Conservation (phyloP, 805 yeast species). For the Brettanomyces sp. region DNA sequence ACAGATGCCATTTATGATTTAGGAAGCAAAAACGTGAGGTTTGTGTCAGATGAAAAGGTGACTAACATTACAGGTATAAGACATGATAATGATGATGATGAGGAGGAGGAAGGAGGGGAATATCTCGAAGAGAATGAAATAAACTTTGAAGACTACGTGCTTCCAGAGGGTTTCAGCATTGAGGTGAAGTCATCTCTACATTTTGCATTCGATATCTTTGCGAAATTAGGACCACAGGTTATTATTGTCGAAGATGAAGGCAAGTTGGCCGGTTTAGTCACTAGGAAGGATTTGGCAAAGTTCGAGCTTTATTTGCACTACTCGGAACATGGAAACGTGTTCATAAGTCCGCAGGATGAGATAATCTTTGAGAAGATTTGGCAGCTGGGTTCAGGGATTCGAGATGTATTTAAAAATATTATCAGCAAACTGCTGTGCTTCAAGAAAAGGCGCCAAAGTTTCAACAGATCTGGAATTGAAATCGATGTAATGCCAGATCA, state of each 20-base stretch:
- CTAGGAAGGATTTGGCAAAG: constrained; percentile 73
- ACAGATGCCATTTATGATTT: not conserved
- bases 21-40: not conserved
- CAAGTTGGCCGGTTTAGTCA: constrained; percentile 59
- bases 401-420: not conserved
- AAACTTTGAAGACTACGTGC: constrained; percentile 28
- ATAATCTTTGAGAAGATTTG: constrained; percentile 11
- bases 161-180: constrained; percentile 55
- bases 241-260: constrained; percentile 61
- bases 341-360: constrained; percentile 15
- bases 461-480: too few species aligned
- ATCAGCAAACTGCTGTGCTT: not conserved
- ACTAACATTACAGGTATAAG: not conserved
- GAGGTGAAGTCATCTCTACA: constrained; percentile 46
- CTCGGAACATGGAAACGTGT: constrained; percentile 17
- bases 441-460: too few species aligned
- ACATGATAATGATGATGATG: not conserved
- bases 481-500: too few species aligned
- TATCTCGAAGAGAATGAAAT: constrained; percentile 6
- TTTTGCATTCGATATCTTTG: constrained; percentile 56
- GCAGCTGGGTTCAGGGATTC: constrained; percentile 1
- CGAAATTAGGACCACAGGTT: constrained; percentile 70
- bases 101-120: not conserved
- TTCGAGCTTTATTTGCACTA: constrained; percentile 37
- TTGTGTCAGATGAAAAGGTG: not conserved